Conservation (phyloP, 1,284 basidiomycete genomes). For the Rhodotorula sp. region DNA sequence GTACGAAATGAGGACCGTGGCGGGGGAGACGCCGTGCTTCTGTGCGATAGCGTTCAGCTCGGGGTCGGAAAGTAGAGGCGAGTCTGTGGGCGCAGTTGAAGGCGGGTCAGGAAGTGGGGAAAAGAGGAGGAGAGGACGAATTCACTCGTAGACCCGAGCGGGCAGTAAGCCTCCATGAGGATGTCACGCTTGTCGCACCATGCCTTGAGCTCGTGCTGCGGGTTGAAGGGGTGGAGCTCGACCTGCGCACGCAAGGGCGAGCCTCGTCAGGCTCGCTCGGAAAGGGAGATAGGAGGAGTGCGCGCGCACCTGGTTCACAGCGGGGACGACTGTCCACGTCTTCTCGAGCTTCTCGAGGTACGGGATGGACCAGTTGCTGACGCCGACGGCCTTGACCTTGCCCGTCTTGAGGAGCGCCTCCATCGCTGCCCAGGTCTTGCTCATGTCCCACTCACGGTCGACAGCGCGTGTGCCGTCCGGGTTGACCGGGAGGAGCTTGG, state of each 20-base stretch:
- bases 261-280: too few relatives aligned
- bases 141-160: constrained; percentile 69
- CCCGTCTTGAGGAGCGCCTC: constrained; percentile 66
- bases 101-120: neutral
- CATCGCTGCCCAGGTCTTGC: constrained; percentile 80
- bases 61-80: constrained; percentile 70
- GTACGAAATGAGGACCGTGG: constrained; percentile 70
- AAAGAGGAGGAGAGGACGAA: neutral
- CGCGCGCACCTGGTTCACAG: constrained; percentile 62
- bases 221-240: constrained; percentile 50
- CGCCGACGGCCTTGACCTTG: constrained; percentile 79
- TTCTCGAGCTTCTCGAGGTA: constrained; percentile 52
- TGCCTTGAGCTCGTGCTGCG: constrained; percentile 67
- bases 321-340: constrained; percentile 67
- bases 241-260: constrained; percentile 10
- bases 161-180: constrained; percentile 76
- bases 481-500: constrained; percentile 67
- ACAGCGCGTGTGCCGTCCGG: constrained; percentile 61
- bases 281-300: too few relatives aligned
- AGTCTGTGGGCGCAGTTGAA: constrained; percentile 53
- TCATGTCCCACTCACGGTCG: constrained; percentile 54
- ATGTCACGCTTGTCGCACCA: constrained; percentile 72
- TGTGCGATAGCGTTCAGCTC: constrained; percentile 57
- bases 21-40: constrained; percentile 62
- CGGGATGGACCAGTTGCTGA: constrained; percentile 32